These are phyloP conservation scores for Candida succiphila DNA, from an alignment of 805 yeast genomes.

Conservation along the genomic window DNA sequence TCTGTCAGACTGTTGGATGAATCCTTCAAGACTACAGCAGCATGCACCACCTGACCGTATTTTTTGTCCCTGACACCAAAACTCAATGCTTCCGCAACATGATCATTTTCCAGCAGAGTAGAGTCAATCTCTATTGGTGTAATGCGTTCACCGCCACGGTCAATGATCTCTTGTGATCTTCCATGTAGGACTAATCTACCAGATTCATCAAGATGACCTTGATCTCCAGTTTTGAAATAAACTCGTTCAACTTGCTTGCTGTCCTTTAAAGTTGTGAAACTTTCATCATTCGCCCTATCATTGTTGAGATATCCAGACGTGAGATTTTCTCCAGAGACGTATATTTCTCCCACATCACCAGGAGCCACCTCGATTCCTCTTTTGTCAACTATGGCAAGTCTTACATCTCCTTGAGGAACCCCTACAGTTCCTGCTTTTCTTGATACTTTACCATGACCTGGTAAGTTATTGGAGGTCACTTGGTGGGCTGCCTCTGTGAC, in stretches of 20 bases:
- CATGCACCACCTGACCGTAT: slow-evolving; percentile 65
- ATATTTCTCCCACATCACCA: slow-evolving; percentile 61
- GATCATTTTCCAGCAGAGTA: slow-evolving; percentile 47
- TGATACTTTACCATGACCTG: slow-evolving; percentile 36
- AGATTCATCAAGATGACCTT: slow-evolving; percentile 51
- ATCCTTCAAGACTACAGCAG: slow-evolving; percentile 54
- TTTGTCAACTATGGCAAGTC: slow-evolving; percentile 48
- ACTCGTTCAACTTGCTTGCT: background rate
- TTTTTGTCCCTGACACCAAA: slow-evolving; percentile 59
- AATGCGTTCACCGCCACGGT: slow-evolving; percentile 72
- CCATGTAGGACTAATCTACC: slow-evolving; percentile 57
- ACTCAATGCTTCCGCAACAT: slow-evolving; percentile 60
- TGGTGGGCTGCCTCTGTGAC: slow-evolving; percentile 81
- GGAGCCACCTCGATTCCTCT: slow-evolving; percentile 33
- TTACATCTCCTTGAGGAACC: slow-evolving; percentile 59
- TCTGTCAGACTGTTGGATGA: slow-evolving; percentile 26
- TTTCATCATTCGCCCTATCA: slow-evolving; percentile 58
- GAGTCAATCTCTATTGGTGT: slow-evolving; percentile 66
- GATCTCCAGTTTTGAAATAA: slow-evolving; percentile 69
- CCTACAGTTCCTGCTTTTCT: slow-evolving; percentile 62
- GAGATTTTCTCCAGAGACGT: slow-evolving; percentile 57
- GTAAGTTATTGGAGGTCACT: slow-evolving; percentile 63
- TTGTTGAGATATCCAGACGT: slow-evolving; percentile 68
- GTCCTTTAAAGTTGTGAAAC: slow-evolving; percentile 18
- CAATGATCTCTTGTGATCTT: slow-evolving; percentile 63